Evolutionary conservation across 2,329 filamentous ascomycete species (phyloP), one percentile per base, ranked within the genome.

Genomic region (Didymella sp.): DNA sequence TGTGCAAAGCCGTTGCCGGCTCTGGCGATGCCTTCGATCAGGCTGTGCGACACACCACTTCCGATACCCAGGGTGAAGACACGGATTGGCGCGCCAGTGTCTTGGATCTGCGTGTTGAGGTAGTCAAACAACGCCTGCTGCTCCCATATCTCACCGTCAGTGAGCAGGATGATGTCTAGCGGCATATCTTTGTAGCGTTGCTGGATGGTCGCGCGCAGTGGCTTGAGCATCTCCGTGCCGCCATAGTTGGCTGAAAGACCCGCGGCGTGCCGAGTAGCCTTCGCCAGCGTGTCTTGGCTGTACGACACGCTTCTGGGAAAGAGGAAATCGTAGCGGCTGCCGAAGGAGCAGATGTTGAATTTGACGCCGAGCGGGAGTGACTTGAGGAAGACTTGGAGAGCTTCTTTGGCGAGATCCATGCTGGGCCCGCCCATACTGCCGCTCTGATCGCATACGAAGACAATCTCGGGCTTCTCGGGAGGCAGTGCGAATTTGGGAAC

Each of bases 301-400:
- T 84, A 83, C 22, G 77, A 70, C 45, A 76, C 73, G 56, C 81
- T 84, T 42, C 72, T 76, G 1, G 72, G 58, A 80, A 82, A 85
- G 0, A 85, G 69, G 58, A 83, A 81, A 2, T 72, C 67, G 65
- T 79, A 75, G 0, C 6, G 33, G 1, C 72, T 78, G 12, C 88
- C 88, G 49, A 91, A 90, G 4, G 86, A 88, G 69, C 85, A 88
- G 51, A 90, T 87, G 68, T 91, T 90, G 79, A 90, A 90, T 66
- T 85, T 85, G 59, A 84, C 79, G 5, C 86, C 85, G 1, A 87
- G 64, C 0, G 87, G 87, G 2, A 90, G 76, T 0, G 86, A 89
- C 68, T 87, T 88, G 54, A 90, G 76, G 63, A 90, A 89, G 21
- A 89, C 77, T 5, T 82, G 80, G 21, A 90, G 77, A 0, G 87